A percentile compares a stretch with the other conserved stretches of the same genome.
These are phyloP conservation scores for Colletotrichum musae DNA, from an alignment of 2,329 filamentous ascomycete genomes.

Conservation along the genomic window DNA sequence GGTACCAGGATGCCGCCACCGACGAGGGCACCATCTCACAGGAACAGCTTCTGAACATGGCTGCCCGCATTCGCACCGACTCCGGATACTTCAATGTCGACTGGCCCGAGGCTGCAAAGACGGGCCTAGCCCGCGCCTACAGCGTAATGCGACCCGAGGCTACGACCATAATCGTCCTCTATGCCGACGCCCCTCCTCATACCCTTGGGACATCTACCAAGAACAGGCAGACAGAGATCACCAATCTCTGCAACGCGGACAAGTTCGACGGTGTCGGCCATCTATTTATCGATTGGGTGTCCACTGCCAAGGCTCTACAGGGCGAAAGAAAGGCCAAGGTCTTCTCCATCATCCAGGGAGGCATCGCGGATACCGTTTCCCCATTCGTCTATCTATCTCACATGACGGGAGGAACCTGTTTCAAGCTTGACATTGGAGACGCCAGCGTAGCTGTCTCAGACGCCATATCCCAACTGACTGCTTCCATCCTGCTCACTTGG, in stretches of 20 bases:
- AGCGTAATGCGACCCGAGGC: conserved; percentile 62
- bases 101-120: conserved; percentile 64
- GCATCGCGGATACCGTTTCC: conserved; percentile 43
- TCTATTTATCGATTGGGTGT: conserved; percentile 61
- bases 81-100: conserved; percentile 53
- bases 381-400: conserved; percentile 59
- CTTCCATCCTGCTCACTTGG: conserved; percentile 59
- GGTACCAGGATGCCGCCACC: conserved; percentile 50
- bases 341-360: conserved; percentile 56
- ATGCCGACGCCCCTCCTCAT: conserved; percentile 65
- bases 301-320: conserved; percentile 52
- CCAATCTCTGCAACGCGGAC: conserved; percentile 13
- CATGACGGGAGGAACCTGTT: conserved; percentile 57
- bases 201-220: conserved; percentile 43
- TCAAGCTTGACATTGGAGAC: conserved; percentile 47
- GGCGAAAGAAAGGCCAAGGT: conserved; percentile 59
- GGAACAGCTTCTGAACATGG: conserved; percentile 53
- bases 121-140: conserved; percentile 62
- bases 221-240: conserved; percentile 22
- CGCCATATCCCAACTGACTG: conserved; percentile 57
- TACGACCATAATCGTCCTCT: conserved; percentile 64
- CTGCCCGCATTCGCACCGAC: conserved; percentile 48
- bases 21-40: conserved; percentile 46
- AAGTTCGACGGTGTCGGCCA: conserved; percentile 51
- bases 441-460: conserved; percentile 38